Percentiles rank a stretch among this genome's conserved stretches.
phyloP scores from a whole-genome alignment of 495 filamentous ascomycete genomes.

The Tuber brumale region DNA sequence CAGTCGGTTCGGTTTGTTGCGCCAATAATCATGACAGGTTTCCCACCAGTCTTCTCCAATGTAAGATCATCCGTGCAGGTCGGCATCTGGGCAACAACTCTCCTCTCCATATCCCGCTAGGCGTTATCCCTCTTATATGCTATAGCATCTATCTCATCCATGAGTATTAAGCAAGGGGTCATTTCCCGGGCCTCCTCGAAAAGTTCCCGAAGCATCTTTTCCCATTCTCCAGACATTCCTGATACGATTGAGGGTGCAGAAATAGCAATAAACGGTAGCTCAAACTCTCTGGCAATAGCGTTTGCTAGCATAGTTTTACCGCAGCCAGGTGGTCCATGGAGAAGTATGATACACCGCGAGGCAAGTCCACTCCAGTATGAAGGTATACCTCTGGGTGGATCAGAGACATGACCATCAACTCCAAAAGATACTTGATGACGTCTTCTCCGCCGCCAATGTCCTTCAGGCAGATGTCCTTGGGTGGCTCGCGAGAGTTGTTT shows the following conservation, averaged over 20 bases:
- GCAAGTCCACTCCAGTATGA: slow-evolving; percentile 60
- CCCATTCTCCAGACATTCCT: slow-evolving; percentile 94
- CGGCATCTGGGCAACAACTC: slow-evolving; percentile 87
- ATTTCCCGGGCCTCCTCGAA: slow-evolving; percentile 83
- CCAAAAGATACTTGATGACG: neutral
- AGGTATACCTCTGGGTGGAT: neutral
- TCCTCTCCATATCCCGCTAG: slow-evolving; percentile 93
- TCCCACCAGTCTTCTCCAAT: slow-evolving; percentile 70
- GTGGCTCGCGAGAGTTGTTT: neutral
- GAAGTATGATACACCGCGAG: slow-evolving; percentile 80
- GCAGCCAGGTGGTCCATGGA: slow-evolving; percentile 90
- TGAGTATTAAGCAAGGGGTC: slow-evolving; percentile 87
- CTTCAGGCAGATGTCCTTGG: neutral
- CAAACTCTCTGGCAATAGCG: slow-evolving; percentile 78
- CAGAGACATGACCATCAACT: neutral
- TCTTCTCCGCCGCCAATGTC: neutral
- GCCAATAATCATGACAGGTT: slow-evolving; percentile 87
- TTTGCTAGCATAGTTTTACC: slow-evolving; percentile 93
- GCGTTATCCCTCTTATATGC: slow-evolving; percentile 88
- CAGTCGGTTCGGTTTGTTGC: slow-evolving; percentile 90
- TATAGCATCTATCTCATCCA: slow-evolving; percentile 95
- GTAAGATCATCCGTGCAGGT: slow-evolving; percentile 73
- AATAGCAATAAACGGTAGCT: slow-evolving; percentile 78
- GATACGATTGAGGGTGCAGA: slow-evolving; percentile 84
- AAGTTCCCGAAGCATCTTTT: slow-evolving; percentile 84